These are phyloP conservation scores for Glebionis coronaria DNA, from an alignment of 129 eudicot species.

Conservation along the genomic window DNA sequence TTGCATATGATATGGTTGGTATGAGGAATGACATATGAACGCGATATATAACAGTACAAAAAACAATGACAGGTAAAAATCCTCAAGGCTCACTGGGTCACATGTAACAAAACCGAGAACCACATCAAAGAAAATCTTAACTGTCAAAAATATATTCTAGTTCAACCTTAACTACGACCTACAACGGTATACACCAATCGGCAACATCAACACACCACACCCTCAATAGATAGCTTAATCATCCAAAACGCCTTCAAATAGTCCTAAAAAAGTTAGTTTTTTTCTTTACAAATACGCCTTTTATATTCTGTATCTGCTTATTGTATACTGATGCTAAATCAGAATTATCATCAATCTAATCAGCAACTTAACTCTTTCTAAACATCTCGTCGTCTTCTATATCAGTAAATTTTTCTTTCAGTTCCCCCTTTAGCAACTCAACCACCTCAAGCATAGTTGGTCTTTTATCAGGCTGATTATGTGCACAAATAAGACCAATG, in stretches of 20 bases:
- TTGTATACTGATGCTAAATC: slow-evolving; percentile 52
- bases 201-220: slow-evolving; percentile 18
- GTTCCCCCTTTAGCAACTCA: slow-evolving; percentile 66
- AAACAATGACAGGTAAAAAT: no score
- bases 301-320: slow-evolving; percentile 16
- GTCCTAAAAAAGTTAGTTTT: not conserved
- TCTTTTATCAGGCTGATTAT: slow-evolving; percentile 66
- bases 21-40: no score
- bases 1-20: no score
- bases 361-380: slow-evolving; percentile 22
- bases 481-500: slow-evolving; percentile 73
- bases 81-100: not conserved
- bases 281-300: slow-evolving; percentile 4
- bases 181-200: slow-evolving; percentile 14
- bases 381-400: slow-evolving; percentile 72
- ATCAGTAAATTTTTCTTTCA: slow-evolving; percentile 52
- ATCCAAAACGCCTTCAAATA: slow-evolving; percentile 8
- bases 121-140: slow-evolving; percentile 6
- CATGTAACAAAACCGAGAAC: not conserved
- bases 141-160: slow-evolving; percentile 5
- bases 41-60: no score
- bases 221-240: slow-evolving; percentile 17
- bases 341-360: slow-evolving; percentile 37
- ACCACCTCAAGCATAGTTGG: slow-evolving; percentile 81
- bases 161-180: slow-evolving; percentile 2